Evolutionary conservation across 2,329 filamentous ascomycete species (phyloP).

Genomic region (Penicillium frequentans): DNA sequence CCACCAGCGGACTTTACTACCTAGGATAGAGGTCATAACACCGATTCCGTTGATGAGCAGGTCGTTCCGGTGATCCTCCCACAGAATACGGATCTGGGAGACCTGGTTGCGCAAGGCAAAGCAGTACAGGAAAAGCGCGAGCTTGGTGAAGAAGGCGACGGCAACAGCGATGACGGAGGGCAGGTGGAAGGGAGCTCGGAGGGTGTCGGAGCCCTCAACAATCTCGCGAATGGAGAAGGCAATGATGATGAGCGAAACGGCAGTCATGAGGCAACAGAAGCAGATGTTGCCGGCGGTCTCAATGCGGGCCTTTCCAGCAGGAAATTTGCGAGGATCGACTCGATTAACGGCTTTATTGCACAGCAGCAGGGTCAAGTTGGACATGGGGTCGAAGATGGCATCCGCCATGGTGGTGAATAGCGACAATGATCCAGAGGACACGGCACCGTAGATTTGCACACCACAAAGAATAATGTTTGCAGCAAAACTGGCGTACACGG

Average conservation of each 20-base stretch:
- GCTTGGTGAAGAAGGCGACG: slow-evolving; percentile 81
- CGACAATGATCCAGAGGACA: slow-evolving; percentile 84
- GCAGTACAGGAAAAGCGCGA: slow-evolving; percentile 84
- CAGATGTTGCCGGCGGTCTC: slow-evolving; percentile 95
- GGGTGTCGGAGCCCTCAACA: slow-evolving; percentile 45
- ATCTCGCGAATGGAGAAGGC: slow-evolving; percentile 80
- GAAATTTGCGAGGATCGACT: slow-evolving; percentile 83
- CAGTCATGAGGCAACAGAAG: slow-evolving; percentile 94
- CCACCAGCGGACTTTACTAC: slow-evolving; percentile 88
- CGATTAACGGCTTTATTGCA: slow-evolving; percentile 83
- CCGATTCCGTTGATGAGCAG: slow-evolving; percentile 94
- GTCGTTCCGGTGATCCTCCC: slow-evolving; percentile 97
- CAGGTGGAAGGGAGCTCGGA: slow-evolving; percentile 69
- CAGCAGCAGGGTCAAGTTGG: slow-evolving; percentile 82
- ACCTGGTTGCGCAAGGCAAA: slow-evolving; percentile 89
- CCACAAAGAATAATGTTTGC: slow-evolving; percentile 78
- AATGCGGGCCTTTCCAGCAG: slow-evolving; percentile 87
- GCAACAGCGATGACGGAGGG: slow-evolving; percentile 82
- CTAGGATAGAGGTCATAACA: slow-evolving; percentile 87
- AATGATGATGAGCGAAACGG: slow-evolving; percentile 89
- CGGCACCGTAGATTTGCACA: slow-evolving; percentile 86
- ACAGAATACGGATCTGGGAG: slow-evolving; percentile 85
- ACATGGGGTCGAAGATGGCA: slow-evolving; percentile 87
- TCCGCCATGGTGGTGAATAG: slow-evolving; percentile 98
- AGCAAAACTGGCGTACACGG: slow-evolving; percentile 66